phyloP scores from a whole-genome alignment of 805 yeast genomes.

The Teunomyces gatunensis region DNA sequence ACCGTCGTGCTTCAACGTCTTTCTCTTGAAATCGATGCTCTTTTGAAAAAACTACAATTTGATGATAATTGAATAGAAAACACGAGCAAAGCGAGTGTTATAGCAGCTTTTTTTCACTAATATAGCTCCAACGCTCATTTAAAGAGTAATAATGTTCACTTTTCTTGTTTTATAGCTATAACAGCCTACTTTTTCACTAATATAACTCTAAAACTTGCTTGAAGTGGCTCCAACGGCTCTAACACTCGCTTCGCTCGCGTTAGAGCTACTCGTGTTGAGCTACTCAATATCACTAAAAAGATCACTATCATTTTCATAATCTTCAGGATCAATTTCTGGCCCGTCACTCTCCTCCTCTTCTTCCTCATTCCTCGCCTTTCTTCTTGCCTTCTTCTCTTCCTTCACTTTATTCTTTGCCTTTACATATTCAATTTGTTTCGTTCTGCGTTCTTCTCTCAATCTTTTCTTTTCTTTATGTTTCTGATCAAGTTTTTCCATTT shows the following conservation, averaged over 20 bases:
- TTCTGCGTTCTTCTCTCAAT: conserved; percentile 68
- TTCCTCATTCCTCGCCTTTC: conserved; percentile 47
- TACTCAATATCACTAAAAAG: conserved; percentile 34
- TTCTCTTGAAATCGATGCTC: conserved; percentile 15
- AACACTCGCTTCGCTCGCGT: too few relatives aligned
- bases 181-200: too few relatives aligned
- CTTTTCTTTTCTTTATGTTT: conserved; percentile 60
- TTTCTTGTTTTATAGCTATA: too few relatives aligned
- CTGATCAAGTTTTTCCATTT: conserved; percentile 60
- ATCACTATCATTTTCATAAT: conserved; percentile 52
- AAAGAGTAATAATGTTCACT: too few relatives aligned
- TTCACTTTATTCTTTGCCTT: conserved; percentile 70
- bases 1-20: conserved; percentile 22
- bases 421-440: conserved; percentile 76
- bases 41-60: conserved; percentile 14
- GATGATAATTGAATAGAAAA: background rate
- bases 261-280: too few relatives aligned
- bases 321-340: conserved; percentile 39
- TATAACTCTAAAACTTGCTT: too few relatives aligned
- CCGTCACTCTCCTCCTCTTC: conserved; percentile 28
- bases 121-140: too few relatives aligned
- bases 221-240: too few relatives aligned
- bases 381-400: conserved; percentile 69
- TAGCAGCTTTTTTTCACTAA: too few relatives aligned
- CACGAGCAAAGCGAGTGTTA: too few relatives aligned